Percentiles rank a stretch among this genome's conserved stretches.
phyloP scores from a whole-genome alignment of 306 rosid species.

The Astragalus membranaceus region DNA sequence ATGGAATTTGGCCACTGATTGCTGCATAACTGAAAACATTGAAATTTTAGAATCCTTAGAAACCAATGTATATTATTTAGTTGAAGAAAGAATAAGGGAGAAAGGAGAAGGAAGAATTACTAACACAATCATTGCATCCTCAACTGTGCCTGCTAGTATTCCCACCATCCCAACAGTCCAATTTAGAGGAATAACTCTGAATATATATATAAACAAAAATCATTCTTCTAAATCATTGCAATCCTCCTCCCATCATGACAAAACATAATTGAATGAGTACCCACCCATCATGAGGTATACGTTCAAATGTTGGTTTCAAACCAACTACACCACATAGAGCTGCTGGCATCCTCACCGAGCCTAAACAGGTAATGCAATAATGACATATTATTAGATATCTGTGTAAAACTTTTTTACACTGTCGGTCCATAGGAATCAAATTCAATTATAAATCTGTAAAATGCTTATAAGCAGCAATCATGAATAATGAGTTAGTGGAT shows the following conservation, averaged over 20 bases:
- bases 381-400: too few relatives aligned
- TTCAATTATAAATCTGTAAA: not conserved
- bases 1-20: constrained; percentile 46
- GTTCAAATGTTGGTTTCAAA: constrained; percentile 76
- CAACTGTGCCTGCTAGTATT: constrained; percentile 68
- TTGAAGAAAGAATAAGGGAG: not conserved
- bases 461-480: not conserved
- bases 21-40: constrained; percentile 66
- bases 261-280: constrained; percentile 9
- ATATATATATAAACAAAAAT: not conserved
- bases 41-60: constrained; percentile 8
- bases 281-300: constrained; percentile 80
- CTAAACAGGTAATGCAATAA: constrained; percentile 23
- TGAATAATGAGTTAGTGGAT: too few relatives aligned
- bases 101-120: constrained; percentile 17
- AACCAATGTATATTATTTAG: not conserved
- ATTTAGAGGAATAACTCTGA: constrained; percentile 83
- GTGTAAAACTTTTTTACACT: too few relatives aligned
- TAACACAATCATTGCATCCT: constrained; percentile 75
- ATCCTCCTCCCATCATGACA: not conserved
- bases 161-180: constrained; percentile 96
- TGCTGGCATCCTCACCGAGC: constrained; percentile 92
- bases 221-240: constrained; percentile 4
- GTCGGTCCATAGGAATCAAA: too few relatives aligned
- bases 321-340: constrained; percentile 90